Evolutionary conservation across 345 rosid genomes (phyloP).

Genomic region (Nasturtium officinale): DNA sequence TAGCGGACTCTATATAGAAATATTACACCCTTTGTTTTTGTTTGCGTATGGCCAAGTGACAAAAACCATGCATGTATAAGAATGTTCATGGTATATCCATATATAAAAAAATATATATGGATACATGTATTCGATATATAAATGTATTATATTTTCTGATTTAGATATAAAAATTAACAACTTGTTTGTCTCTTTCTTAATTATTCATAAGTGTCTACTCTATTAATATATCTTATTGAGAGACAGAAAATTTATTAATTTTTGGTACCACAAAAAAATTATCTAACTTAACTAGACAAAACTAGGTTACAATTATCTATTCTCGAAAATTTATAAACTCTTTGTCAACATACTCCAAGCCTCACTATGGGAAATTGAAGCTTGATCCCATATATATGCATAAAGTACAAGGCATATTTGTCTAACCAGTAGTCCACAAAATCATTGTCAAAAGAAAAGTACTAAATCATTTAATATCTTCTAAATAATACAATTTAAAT

Average conservation of each 20-base stretch:
- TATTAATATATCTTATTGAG: not conserved
- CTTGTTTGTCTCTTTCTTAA: not conserved
- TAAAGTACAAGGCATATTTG: not conserved
- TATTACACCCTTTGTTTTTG: not conserved
- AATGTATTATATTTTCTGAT: not conserved
- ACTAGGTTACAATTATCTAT: not conserved
- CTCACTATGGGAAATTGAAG: not conserved
- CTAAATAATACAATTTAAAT: not conserved
- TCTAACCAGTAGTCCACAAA: not conserved
- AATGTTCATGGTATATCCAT: not conserved
- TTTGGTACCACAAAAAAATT: conserved; percentile 5
- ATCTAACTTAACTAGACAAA: not conserved
- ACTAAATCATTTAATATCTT: not conserved
- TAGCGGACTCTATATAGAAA: not conserved
- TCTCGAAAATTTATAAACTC: not conserved
- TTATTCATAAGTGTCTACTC: not conserved
- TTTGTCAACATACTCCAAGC: not conserved
- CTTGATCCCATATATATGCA: not conserved
- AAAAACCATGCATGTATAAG: not conserved
- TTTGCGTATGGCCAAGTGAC: not conserved
- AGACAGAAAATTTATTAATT: not conserved
- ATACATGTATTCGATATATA: not conserved
- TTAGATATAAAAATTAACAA: not conserved
- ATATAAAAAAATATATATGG: not conserved
- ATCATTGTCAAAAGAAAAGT: not conserved